Percentiles rank a stretch among this genome's conserved stretches.
Evolutionary conservation across 805 yeast species (phyloP).

Genomic region (Candida coquimbonensis): DNA sequence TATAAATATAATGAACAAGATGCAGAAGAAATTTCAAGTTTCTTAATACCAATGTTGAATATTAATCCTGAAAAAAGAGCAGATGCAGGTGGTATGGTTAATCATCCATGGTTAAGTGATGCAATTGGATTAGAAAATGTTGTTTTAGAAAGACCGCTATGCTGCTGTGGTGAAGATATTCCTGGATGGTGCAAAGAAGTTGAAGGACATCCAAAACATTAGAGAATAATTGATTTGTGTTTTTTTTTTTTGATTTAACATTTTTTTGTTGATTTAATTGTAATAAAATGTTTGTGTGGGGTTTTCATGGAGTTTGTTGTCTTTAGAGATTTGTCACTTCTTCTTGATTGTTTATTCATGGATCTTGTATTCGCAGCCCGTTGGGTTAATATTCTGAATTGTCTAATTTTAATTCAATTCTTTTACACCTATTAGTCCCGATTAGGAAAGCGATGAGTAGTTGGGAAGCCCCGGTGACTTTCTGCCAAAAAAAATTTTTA

Average conservation of each 20-base stretch:
- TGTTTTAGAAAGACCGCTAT: slow-evolving; percentile 61
- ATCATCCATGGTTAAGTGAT: slow-evolving; percentile 77
- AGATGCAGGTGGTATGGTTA: slow-evolving; percentile 93
- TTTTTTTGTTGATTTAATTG: not conserved
- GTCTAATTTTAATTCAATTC: not conserved
- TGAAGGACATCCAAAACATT: slow-evolving; percentile 33
- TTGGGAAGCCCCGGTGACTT: not conserved
- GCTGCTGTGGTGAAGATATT: slow-evolving; percentile 80
- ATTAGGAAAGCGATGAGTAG: slow-evolving; percentile 1
- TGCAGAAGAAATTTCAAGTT: slow-evolving; percentile 67
- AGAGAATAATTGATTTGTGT: not conserved
- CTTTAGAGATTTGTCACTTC: too few species aligned
- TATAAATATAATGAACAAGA: slow-evolving; percentile 66
- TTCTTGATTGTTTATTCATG: too few species aligned
- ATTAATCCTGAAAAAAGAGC: slow-evolving; percentile 77
- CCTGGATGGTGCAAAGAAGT: slow-evolving; percentile 85
- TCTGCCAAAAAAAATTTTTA: not conserved
- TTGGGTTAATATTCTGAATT: not conserved
- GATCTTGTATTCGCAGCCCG: too few species aligned
- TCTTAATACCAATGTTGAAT: slow-evolving; percentile 75
- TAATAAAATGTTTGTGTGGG: too few species aligned
- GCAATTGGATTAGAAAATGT: slow-evolving; percentile 71
- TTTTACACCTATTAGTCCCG: not conserved
- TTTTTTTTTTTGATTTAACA: not conserved
- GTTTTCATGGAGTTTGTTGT: not conserved